A percentile compares a stretch with the other conserved stretches of the same genome.
Evolutionary conservation across 352 stramenopile genomes (phyloP).

Genomic region (Phytophthora hibernalis): DNA sequence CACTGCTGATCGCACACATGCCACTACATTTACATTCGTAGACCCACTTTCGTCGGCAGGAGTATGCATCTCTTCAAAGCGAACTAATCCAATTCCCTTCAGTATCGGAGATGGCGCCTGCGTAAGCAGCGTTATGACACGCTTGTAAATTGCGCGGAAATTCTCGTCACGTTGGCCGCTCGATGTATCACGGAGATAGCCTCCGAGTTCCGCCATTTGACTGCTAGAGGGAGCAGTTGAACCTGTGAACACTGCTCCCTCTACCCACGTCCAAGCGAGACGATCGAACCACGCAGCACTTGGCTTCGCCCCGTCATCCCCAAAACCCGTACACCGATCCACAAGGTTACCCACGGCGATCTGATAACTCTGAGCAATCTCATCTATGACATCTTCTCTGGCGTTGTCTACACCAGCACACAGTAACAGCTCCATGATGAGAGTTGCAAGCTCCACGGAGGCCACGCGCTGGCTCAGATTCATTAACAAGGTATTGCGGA

Average conservation of each 20-base stretch:
- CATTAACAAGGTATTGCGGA: slow-evolving; percentile 13
- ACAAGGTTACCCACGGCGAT: slow-evolving; percentile 17
- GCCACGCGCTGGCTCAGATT: slow-evolving; percentile 31
- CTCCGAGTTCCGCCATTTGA: slow-evolving; percentile 20
- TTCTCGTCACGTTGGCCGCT: neutral
- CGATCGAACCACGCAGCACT: slow-evolving; percentile 30
- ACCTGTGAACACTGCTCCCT: no score
- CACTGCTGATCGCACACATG: slow-evolving; percentile 25
- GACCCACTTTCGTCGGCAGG: slow-evolving; percentile 15
- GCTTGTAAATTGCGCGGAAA: slow-evolving; percentile 22
- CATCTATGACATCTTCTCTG: slow-evolving; percentile 16
- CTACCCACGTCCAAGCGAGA: slow-evolving; percentile 37
- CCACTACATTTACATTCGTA: slow-evolving; percentile 3
- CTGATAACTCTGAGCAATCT: slow-evolving; percentile 35
- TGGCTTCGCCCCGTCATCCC: slow-evolving; percentile 8
- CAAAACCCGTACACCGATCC: slow-evolving; percentile 13
- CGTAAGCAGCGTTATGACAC: slow-evolving; percentile 33
- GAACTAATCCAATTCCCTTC: slow-evolving; percentile 37
- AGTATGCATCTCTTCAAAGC: slow-evolving; percentile 27
- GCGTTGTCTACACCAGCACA: slow-evolving; percentile 28
- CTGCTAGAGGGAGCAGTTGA: slow-evolving; percentile 2
- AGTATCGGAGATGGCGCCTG: slow-evolving; percentile 46
- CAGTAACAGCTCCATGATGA: slow-evolving; percentile 43
- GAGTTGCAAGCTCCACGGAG: slow-evolving; percentile 35
- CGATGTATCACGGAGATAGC: slow-evolving; percentile 22